Base-by-base conservation (phyloP, 2,329 filamentous ascomycete species). In the Triangularia setosa region DNA sequence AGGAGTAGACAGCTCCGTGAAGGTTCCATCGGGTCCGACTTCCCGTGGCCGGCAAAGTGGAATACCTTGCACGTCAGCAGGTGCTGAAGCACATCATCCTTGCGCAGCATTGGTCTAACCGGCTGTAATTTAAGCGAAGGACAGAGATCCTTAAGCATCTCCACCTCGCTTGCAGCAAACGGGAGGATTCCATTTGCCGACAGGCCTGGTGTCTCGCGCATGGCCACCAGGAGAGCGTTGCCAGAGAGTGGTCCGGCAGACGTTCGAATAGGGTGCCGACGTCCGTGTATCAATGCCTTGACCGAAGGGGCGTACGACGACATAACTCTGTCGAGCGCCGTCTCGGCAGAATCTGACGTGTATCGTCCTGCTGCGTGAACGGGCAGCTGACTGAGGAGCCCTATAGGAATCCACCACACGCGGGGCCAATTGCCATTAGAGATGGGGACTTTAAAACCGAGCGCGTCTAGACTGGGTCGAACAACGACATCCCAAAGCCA, bases 11-110 rank as follows among this genome's bases (percentile, higher is more conserved):
- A 60, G 65, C 75, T 77, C 54, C 68, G 65, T 6, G 71, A 74
- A 0, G 78, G 76, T 7, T 77, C 72, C 0, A 3, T 2, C 0
- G 24, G 4, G 61, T 78, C 61, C 0, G 73, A 67, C 1, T 25
- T 2, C 0, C 75, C 78, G 61, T 79, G 78, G 6, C 79, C 75
- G 1, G 79, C 78, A 60, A 81, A 81, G 64, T 80, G 78, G 63
- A 79, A 78, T 4, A 80, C 74, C 11, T 70, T 66, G 67, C 73
- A 76, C 0, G 28, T 55, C 3, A 23, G 54, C 2, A 79, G 62
- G 2, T 64, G 44, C 0, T 18, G 9, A 0, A 77, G 1, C 1
- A 78, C 63, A 1, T 75, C 70, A 8, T 64, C 53, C 28, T 69
- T 72, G 7, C 28, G 28, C 1, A 2, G 61, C 14, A 9, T 52